Base-by-base conservation (phyloP, 2,329 filamentous ascomycete species). In the Pseudogymnoascus sp. region DNA sequence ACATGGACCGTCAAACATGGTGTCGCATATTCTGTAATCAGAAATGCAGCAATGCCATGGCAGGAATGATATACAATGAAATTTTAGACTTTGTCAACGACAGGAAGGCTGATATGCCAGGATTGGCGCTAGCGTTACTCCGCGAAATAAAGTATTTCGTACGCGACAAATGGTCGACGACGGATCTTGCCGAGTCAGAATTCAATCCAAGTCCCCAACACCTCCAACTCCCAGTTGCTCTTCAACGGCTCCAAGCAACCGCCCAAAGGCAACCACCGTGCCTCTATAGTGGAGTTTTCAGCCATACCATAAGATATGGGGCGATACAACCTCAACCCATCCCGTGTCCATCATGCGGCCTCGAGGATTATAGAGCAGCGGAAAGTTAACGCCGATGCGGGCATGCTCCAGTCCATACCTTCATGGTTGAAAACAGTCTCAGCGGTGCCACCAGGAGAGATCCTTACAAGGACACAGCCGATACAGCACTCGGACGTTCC, bases 1-100 rank as follows among this genome's bases (percentile, higher is more conserved):
- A 83, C 84, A 87, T 87, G 82, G 81, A 81, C 79, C 70, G 75
- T 72, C 76, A 76, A 74, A 79, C 84, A 87, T 86, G 68, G 77
- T 84, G 81, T 75, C 74, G 41, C 64, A 60, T 59, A 30, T 60
- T 37, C 60, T 32, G 38, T 59, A 59, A 30, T 32, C 57, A 58
- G 57, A 58, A 38, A 38, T 58, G 37, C 37, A 39, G 58, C 58
- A 41, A 30, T 32, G 58, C 38, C 58, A 50, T 60, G 35, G 34
- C 35, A 60, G 58, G 25, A 41, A 41, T 50, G 39, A 34, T 32
- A 20, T 54, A 54, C 28, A 54, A 12, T 54, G 47, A 54, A 54
- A 54, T 34, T 54, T 54, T 54, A 54, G 16, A 54, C 28, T 32
- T 18, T 54, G 47, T 54, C 16, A 28, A 16, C 47, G 47, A 54